A percentile compares a stretch with the other conserved stretches of the same genome.
These are phyloP conservation scores for Sanghuangporus baumii DNA, from an alignment of 1,284 basidiomycete species.

Conservation along the genomic window DNA sequence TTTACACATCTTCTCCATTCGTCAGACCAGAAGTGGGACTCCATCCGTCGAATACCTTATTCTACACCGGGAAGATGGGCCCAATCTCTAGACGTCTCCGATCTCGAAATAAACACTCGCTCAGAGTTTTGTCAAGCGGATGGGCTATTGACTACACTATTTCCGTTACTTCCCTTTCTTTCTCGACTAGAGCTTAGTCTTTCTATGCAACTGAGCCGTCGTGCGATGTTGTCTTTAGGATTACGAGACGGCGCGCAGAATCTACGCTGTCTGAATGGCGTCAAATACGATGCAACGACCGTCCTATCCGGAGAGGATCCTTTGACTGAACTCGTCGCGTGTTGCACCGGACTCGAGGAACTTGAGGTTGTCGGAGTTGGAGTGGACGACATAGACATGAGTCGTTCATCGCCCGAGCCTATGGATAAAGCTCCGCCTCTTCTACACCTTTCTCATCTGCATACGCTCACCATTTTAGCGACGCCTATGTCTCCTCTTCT, in stretches of 20 bases:
- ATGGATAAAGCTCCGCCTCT: slow-evolving; percentile 26
- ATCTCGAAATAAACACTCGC: slow-evolving; percentile 38
- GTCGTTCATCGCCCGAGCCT: slow-evolving; percentile 23
- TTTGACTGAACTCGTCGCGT: slow-evolving; percentile 50
- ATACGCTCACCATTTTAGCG: slow-evolving; percentile 59
- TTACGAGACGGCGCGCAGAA: slow-evolving; percentile 46
- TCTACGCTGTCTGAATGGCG: slow-evolving; percentile 56
- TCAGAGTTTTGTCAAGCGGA: slow-evolving; percentile 49
- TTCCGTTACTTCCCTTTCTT: slow-evolving; percentile 69
- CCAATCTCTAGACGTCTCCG: slow-evolving; percentile 62
- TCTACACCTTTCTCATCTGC: slow-evolving; percentile 53
- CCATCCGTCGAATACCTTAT: slow-evolving; percentile 76
- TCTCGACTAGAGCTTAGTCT: slow-evolving; percentile 54
- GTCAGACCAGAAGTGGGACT: slow-evolving; percentile 79
- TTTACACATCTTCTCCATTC: slow-evolving; percentile 50
- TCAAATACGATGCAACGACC: slow-evolving; percentile 43
- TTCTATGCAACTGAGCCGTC: slow-evolving; percentile 54
- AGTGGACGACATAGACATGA: slow-evolving; percentile 44
- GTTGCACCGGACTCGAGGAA: slow-evolving; percentile 55
- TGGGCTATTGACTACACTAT: slow-evolving; percentile 53
- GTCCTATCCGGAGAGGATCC: slow-evolving; percentile 34
- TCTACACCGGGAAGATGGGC: slow-evolving; percentile 84
- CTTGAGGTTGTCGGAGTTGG: slow-evolving; percentile 61
- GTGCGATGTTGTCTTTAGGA: slow-evolving; percentile 49
- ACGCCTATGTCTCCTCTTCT: slow-evolving; percentile 64